phyloP scores from a whole-genome alignment of 257 asterid genomes.

The Orobanche coerulescens region DNA sequence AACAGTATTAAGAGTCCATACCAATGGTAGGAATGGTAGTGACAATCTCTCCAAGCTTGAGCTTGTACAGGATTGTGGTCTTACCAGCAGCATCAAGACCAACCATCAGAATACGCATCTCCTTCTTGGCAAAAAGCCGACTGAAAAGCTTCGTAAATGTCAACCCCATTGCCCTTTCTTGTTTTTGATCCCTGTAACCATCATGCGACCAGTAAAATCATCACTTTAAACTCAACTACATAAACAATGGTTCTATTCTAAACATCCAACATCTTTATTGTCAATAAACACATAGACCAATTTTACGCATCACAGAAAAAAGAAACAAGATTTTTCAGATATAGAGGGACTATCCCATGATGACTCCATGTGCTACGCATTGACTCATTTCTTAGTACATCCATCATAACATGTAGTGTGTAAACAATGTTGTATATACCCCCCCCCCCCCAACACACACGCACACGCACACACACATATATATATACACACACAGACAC shows the following conservation, averaged over 20 bases:
- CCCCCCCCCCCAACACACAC: too few species aligned
- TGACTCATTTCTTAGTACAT: neutral
- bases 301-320: neutral
- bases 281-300: neutral
- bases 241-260: neutral
- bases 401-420: neutral
- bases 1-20: constrained; percentile 24
- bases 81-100: constrained; percentile 66
- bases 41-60: constrained; percentile 63
- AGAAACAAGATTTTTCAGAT: constrained; percentile 1
- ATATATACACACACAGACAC: neutral
- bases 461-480: neutral
- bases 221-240: neutral
- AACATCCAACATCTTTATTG: neutral
- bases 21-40: constrained; percentile 59
- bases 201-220: constrained; percentile 7
- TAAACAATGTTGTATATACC: neutral
- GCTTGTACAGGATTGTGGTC: constrained; percentile 62
- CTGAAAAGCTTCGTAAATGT: constrained; percentile 64
- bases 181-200: constrained; percentile 29
- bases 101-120: constrained; percentile 62
- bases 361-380: neutral
- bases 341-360: neutral
- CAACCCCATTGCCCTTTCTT: constrained; percentile 51
- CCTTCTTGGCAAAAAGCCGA: constrained; percentile 65